Evolutionary conservation across 768 basidiomycete species (phyloP), one percentile per base, ranked within the genome.

Genomic region (Clitopilus passeckerianus): DNA sequence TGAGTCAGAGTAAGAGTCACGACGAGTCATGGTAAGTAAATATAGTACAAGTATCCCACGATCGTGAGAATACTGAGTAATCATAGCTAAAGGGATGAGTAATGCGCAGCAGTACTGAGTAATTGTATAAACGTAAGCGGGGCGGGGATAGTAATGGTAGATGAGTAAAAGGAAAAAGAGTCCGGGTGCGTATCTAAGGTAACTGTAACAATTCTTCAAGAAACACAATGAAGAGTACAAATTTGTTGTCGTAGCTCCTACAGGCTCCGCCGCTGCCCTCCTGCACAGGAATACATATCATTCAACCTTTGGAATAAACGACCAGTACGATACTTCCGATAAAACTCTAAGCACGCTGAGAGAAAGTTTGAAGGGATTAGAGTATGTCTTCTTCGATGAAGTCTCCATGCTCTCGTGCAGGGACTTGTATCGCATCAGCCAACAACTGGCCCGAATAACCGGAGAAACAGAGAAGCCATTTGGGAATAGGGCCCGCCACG

Each of bases 381-480:
- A 76, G 1, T 75, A 75, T 66, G 57, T 78, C 0, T 75, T 78
- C 50, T 60, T 78, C 18, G 76, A 80, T 69, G 77, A 80, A 58
- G 66, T 78, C 0, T 79, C 77, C 0, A 79, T 79, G 77, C 24
- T 78, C 1, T 70, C 69, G 2, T 68, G 65, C 18, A 8, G 52
- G 34, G 71, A 72, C 46, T 22, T 75, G 30, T 71, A 68, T 56
- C 60, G 54, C 24, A 74, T 76, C 10, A 68, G 66, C 56, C 54
- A 53, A 1, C 61, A 65, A n/a, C 43, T 74, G 5, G 33, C 62
- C 6, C 55, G 58, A 10, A 63, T 64, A 30, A 30, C 5, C 34
- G 56, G 2, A 65, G 68, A 53, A 55, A 61, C 7, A 20, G 55
- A 34, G 60, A 14, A 44, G 14, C 60, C 68, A 16, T 73, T 71